A percentile compares a stretch with the other conserved stretches of the same genome.
Conservation (phyloP, 306 rosid genomes). For the Purshia tridentata region DNA sequence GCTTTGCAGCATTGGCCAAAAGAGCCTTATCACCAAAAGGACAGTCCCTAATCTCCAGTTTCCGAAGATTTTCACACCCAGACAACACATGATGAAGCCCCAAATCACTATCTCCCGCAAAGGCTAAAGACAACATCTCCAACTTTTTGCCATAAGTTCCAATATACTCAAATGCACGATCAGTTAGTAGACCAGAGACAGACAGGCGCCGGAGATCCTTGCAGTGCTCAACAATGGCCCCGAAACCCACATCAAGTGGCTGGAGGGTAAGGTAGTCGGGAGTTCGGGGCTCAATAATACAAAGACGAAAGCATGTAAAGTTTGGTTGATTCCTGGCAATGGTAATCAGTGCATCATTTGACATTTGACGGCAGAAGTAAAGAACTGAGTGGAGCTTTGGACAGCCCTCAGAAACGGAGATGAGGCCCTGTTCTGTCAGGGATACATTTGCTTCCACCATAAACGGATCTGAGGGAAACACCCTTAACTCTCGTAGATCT, state of each 20-base stretch:
- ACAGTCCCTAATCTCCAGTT: conserved; percentile 97
- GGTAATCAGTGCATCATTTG: conserved; percentile 71
- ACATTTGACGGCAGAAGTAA: conserved; percentile 93
- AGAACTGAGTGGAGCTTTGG: conserved; percentile 91
- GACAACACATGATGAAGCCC: conserved; percentile 90
- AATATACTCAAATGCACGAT: conserved; percentile 73
- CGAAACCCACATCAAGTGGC: conserved; percentile 83
- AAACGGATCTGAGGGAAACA: conserved; percentile 85
- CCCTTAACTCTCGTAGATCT: conserved; percentile 86
- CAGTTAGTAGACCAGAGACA: conserved; percentile 84
- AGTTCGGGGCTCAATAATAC: conserved; percentile 78
- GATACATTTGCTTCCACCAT: conserved; percentile 69
- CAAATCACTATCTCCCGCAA: conserved; percentile 91
- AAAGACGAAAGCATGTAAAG: conserved; percentile 83
- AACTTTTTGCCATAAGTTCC: conserved; percentile 79
- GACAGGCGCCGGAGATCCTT: conserved; percentile 85
- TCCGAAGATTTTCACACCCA: conserved; percentile 93
- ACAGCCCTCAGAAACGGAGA: conserved; percentile 91
- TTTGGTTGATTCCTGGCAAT: conserved; percentile 85
- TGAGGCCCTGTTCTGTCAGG: conserved; percentile 84
- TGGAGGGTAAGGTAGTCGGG: conserved; percentile 72
- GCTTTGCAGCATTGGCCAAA: conserved; percentile 97
- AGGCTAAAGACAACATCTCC: conserved; percentile 96
- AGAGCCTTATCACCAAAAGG: conserved; percentile 99
- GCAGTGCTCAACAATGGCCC: conserved; percentile 97